Evolutionary conservation across 1,139 yeast species (phyloP).

Genomic region (Saccharomyces hybrid): DNA sequence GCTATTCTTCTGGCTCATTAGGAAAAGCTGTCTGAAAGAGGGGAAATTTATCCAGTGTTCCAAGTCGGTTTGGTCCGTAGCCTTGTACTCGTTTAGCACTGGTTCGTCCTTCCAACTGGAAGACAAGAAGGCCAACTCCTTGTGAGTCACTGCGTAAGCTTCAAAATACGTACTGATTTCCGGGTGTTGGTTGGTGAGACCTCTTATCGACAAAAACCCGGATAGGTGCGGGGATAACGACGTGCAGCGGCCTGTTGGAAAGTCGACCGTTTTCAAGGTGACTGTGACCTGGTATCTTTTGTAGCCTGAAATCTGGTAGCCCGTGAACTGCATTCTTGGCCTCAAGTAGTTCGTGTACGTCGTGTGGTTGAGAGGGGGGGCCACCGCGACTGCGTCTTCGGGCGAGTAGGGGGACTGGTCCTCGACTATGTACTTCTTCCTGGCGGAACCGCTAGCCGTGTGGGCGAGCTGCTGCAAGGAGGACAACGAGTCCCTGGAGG

Average conservation of each 20-base stretch:
- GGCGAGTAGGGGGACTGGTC: constrained; percentile 5
- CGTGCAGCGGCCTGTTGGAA: constrained; percentile 17
- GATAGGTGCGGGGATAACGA: constrained; percentile 39
- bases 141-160: constrained; percentile 73
- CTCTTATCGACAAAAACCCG: constrained; percentile 74
- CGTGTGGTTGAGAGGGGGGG: not conserved
- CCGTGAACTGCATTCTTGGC: constrained; percentile 26
- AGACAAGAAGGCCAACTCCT: constrained; percentile 40
- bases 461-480: constrained; percentile 14
- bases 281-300: constrained; percentile 30
- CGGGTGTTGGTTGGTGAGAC: constrained; percentile 69
- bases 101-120: constrained; percentile 42
- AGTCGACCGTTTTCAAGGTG: constrained; percentile 22
- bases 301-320: constrained; percentile 31
- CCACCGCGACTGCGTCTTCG: not conserved
- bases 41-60: constrained; percentile 83
- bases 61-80: constrained; percentile 60
- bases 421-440: constrained; percentile 7
- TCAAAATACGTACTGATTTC: constrained; percentile 80
- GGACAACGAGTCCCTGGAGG: constrained; percentile 19
- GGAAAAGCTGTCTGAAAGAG: constrained; percentile 31
- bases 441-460: constrained; percentile 4
- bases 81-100: constrained; percentile 34
- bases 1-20: not conserved
- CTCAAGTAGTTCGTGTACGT: constrained; percentile 18